A percentile compares a stretch with the other conserved stretches of the same genome.
Conservation (phyloP, 176 grass and related monocot genomes). For the Paspalum notatum region DNA sequence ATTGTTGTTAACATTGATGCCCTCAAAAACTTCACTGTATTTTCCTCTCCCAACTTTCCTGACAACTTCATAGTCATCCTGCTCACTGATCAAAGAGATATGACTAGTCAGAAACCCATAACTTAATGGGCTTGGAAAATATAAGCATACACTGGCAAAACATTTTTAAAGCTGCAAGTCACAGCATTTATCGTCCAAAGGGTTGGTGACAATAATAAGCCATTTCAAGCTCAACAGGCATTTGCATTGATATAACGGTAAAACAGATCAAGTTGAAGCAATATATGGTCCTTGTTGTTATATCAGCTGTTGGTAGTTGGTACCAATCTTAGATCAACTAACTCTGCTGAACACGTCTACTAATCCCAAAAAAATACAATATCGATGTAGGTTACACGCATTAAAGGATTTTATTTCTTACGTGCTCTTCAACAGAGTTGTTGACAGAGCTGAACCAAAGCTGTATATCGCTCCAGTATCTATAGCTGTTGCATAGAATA, state of each 20-base stretch:
- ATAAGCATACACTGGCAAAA: not conserved
- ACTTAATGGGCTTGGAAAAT: not conserved
- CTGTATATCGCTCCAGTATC: not conserved
- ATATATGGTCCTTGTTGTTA: not conserved
- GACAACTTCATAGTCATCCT: slow-evolving; percentile 97
- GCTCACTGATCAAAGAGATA: slow-evolving; percentile 65
- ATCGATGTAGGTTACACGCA: slow-evolving; percentile 5
- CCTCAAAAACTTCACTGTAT: slow-evolving; percentile 99
- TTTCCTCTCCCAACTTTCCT: slow-evolving; percentile 96
- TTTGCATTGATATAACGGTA: not conserved
- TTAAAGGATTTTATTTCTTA: not conserved
- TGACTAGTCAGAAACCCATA: slow-evolving; percentile 10
- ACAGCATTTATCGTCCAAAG: slow-evolving; percentile 8
- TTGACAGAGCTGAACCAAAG: not conserved
- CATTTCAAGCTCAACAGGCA: not conserved
- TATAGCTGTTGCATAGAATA: not conserved
- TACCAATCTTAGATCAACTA: not conserved
- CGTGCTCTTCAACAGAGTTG: not conserved
- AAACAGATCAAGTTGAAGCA: not conserved
- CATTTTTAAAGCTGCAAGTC: not conserved
- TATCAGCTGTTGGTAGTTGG: not conserved
- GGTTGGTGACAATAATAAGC: not conserved
- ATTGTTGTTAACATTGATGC: slow-evolving; percentile 84
- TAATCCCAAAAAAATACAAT: not conserved
- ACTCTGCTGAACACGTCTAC: not conserved